phyloP scores from a whole-genome alignment of 495 filamentous ascomycete genomes.

The Hyaloscypha variabilis region DNA sequence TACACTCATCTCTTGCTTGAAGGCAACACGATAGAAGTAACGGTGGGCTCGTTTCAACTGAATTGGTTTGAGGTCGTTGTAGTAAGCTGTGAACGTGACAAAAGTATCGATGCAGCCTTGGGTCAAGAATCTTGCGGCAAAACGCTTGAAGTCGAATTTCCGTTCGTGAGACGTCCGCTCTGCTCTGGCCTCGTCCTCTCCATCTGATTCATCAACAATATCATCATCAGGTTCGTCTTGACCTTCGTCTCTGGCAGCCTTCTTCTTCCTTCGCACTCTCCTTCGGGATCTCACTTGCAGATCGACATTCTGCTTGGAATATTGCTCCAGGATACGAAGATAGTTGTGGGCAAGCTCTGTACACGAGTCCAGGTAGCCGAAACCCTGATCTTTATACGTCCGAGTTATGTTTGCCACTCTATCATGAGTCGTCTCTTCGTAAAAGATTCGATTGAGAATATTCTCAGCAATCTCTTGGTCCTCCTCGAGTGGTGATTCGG shows the following conservation, averaged over 20 bases:
- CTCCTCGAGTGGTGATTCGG: conserved; percentile 79
- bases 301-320: conserved; percentile 92
- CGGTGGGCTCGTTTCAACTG: conserved; percentile 94
- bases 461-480: conserved; percentile 99
- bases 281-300: conserved; percentile 86
- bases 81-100: conserved; percentile 75
- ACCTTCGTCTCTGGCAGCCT: conserved; percentile 44
- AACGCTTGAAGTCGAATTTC: conserved; percentile 91
- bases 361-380: conserved; percentile 88
- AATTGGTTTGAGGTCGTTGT: conserved; percentile 74
- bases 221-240: conserved; percentile 45
- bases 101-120: conserved; percentile 91
- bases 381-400: conserved; percentile 89
- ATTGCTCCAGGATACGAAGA: conserved; percentile 86
- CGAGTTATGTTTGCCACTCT: conserved; percentile 75
- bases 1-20: conserved; percentile 89
- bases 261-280: conserved; percentile 69
- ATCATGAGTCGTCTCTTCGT: conserved; percentile 94
- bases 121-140: conserved; percentile 75
- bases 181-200: conserved; percentile 72
- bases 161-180: conserved; percentile 74
- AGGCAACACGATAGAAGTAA: conserved; percentile 92
- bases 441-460: conserved; percentile 94
- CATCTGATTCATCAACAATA: conserved; percentile 66
- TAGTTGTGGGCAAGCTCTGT: conserved; percentile 94